Evolutionary conservation across 345 rosid genomes (phyloP).

Genomic region (Laguncularia racemosa): DNA sequence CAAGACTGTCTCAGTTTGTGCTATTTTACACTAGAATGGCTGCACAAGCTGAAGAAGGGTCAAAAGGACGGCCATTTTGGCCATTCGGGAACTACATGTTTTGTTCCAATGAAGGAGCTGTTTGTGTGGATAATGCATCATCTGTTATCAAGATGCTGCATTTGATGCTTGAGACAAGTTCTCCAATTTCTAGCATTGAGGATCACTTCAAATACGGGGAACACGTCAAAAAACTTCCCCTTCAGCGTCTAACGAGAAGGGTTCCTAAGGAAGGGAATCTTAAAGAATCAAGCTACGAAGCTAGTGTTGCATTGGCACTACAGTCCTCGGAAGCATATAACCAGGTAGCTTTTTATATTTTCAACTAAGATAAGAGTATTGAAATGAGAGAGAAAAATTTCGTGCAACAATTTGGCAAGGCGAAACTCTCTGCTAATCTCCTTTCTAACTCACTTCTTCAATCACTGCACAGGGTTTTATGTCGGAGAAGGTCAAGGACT

Average conservation of each 20-base stretch:
- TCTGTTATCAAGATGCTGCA: too few relatives aligned
- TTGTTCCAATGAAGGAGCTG: too few relatives aligned
- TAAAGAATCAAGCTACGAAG: conserved; percentile 54
- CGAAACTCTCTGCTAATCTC: not conserved
- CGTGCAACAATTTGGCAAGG: too few relatives aligned
- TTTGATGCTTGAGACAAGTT: too few relatives aligned
- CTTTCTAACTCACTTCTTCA: not conserved
- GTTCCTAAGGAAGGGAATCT: conserved; percentile 22
- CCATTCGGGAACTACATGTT: too few relatives aligned
- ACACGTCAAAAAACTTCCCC: conserved; percentile 33
- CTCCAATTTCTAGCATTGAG: conserved; percentile 27
- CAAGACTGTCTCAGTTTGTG: conserved; percentile 12
- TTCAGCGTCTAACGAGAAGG: conserved; percentile 32
- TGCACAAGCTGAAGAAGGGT: too few relatives aligned
- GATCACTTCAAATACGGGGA: conserved; percentile 63
- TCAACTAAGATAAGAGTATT: too few relatives aligned
- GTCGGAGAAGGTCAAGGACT: conserved; percentile 1
- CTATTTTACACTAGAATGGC: too few relatives aligned
- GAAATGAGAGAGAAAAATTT: too few relatives aligned
- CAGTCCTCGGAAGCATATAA: conserved; percentile 44
- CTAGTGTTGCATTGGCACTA: conserved; percentile 56
- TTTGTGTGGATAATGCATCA: too few relatives aligned
- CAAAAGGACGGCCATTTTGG: too few relatives aligned
- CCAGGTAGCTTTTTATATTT: conserved; percentile 18
- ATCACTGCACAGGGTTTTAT: not conserved